These are phyloP conservation scores for Penicillium italicum DNA, from an alignment of 2,329 filamentous ascomycete species.

Conservation along the genomic window DNA sequence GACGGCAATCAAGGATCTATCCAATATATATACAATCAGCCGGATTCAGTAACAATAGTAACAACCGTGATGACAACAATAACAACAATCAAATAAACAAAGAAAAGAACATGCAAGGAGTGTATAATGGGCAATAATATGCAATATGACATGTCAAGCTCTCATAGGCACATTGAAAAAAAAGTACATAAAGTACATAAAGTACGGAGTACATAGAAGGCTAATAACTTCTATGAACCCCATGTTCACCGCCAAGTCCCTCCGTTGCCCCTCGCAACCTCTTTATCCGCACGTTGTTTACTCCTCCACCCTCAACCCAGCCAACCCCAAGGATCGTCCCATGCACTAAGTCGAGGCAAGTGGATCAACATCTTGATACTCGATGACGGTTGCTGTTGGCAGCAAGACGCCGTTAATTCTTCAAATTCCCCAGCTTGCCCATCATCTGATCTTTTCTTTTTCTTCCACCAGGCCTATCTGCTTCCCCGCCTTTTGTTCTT, in stretches of 20 bases:
- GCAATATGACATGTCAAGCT: slow-evolving; percentile 7
- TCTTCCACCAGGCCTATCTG: slow-evolving; percentile 7
- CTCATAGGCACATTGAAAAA: neutral
- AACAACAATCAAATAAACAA: neutral
- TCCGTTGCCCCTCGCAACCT: slow-evolving; percentile 35
- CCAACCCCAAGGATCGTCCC: slow-evolving; percentile 27
- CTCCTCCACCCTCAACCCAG: slow-evolving; percentile 24
- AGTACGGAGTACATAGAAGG: neutral
- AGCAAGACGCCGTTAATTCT: slow-evolving; percentile 16
- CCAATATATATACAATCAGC: neutral
- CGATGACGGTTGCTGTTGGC: slow-evolving; percentile 27
- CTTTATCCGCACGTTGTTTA: slow-evolving; percentile 33
- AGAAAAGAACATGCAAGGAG: slow-evolving; percentile 4
- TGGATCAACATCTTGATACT: slow-evolving; percentile 21
- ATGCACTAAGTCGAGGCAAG: slow-evolving; percentile 18
- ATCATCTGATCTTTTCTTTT: slow-evolving; percentile 15
- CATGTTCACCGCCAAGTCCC: slow-evolving; percentile 23
- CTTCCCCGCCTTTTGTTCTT: slow-evolving; percentile 7
- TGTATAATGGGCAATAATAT: slow-evolving; percentile 3
- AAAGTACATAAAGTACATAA: neutral
- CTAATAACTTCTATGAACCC: slow-evolving; percentile 1
- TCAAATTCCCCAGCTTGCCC: slow-evolving; percentile 28
- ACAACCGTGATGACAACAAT: neutral
- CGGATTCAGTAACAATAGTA: neutral
- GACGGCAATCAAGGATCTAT: neutral